Conservation (phyloP, 306 rosid genomes). For the Erythrophleum fordii region DNA sequence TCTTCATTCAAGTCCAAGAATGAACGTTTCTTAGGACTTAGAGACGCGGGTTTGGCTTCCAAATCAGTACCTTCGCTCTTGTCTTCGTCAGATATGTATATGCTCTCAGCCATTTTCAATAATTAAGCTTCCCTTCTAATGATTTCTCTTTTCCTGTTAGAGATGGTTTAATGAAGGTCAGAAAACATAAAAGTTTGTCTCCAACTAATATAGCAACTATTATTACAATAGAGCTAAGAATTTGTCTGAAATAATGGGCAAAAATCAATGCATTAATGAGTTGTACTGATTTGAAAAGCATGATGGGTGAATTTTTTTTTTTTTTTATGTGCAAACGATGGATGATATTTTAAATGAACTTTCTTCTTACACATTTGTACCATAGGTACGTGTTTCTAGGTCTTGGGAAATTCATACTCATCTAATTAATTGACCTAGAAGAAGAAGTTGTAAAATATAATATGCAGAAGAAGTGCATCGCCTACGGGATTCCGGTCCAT, state of each 20-base stretch:
- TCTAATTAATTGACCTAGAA: neutral
- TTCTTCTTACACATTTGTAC: neutral
- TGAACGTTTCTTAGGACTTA: slow-evolving; percentile 47
- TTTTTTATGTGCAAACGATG: neutral
- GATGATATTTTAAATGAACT: slow-evolving; percentile 33
- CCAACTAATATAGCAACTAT: neutral
- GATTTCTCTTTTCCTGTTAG: slow-evolving; percentile 28
- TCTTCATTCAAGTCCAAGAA: slow-evolving; percentile 67
- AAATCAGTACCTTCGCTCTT: slow-evolving; percentile 35
- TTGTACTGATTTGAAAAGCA: slow-evolving; percentile 31
- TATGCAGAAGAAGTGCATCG: slow-evolving; percentile 10
- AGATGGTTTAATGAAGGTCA: slow-evolving; percentile 23
- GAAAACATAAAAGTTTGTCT: slow-evolving; percentile 9
- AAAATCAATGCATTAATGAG: slow-evolving; percentile 18
- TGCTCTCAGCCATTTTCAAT: slow-evolving; percentile 47
- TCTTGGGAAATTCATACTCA: neutral
- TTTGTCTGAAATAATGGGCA: slow-evolving; percentile 9
- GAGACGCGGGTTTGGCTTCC: slow-evolving; percentile 27
- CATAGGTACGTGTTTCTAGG: neutral
- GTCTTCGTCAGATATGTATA: slow-evolving; percentile 41
- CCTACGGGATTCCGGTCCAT: slow-evolving; percentile 18
- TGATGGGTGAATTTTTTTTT: neutral
- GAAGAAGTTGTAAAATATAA: neutral
- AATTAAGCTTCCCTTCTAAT: neutral
- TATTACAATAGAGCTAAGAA: slow-evolving; percentile 5